Evolutionary conservation across 2,329 filamentous ascomycete species (phyloP).

Genomic region (Aspergillus aculeatinus): DNA sequence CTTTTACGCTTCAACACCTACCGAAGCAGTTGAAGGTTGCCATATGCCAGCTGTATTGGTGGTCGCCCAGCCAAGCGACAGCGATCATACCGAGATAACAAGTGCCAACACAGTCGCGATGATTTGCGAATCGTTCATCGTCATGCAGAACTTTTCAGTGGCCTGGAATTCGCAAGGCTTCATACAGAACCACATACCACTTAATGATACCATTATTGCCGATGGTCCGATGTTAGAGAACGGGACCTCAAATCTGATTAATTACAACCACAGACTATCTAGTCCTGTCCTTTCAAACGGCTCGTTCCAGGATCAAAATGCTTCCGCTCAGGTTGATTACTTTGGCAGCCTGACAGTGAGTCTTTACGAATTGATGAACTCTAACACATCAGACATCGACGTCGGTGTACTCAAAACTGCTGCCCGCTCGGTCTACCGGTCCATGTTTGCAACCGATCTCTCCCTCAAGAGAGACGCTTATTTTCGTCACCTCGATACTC

Average conservation of each 20-base stretch:
- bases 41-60: slow-evolving; percentile 2
- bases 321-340: slow-evolving; percentile 9
- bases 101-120: slow-evolving; percentile 5
- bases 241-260: slow-evolving; percentile 11
- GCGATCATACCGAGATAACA: not conserved
- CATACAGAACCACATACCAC: slow-evolving; percentile 9
- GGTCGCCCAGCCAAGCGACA: slow-evolving; percentile 4
- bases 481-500: slow-evolving; percentile 3
- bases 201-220: slow-evolving; percentile 10
- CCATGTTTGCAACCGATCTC: slow-evolving; percentile 18
- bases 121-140: slow-evolving; percentile 14
- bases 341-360: slow-evolving; percentile 13
- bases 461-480: slow-evolving; percentile 17
- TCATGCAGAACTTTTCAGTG: slow-evolving; percentile 15
- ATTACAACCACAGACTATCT: slow-evolving; percentile 15
- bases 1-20: slow-evolving; percentile 8
- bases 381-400: not conserved
- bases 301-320: not conserved
- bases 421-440: slow-evolving; percentile 16
- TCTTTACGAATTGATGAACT: slow-evolving; percentile 12
- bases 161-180: slow-evolving; percentile 15
- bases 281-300: not conserved
- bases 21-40: not conserved
- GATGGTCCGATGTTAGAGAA: slow-evolving; percentile 20
- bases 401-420: slow-evolving; percentile 5